Evolutionary conservation across 176 grass and related monocot genomes (phyloP).

Genomic region (Carex littledalei): DNA sequence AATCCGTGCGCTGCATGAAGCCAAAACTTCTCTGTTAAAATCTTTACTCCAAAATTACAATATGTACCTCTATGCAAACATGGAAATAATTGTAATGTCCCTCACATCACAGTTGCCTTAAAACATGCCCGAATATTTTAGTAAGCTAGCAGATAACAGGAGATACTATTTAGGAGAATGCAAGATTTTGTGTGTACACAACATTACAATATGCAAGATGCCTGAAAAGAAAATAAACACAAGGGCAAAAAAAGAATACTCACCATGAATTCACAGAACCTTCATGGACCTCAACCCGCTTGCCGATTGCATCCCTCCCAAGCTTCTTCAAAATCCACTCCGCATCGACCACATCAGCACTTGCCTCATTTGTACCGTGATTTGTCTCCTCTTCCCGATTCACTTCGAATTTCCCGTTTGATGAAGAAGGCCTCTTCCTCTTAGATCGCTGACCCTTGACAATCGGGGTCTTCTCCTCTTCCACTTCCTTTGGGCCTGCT

Average conservation of each 20-base stretch:
- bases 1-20: too few relatives aligned
- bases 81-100: neutral
- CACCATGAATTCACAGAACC: slow-evolving; percentile 61
- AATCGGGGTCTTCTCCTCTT: slow-evolving; percentile 61
- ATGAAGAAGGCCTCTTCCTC: slow-evolving; percentile 71
- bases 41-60: too few relatives aligned
- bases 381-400: slow-evolving; percentile 32
- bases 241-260: slow-evolving; percentile 9
- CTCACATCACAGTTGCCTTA: neutral
- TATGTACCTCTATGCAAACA: neutral
- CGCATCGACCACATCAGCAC: slow-evolving; percentile 56
- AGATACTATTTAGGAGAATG: neutral
- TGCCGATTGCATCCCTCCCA: slow-evolving; percentile 86
- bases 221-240: neutral
- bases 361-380: slow-evolving; percentile 42
- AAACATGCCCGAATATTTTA: neutral
- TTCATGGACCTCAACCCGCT: slow-evolving; percentile 67
- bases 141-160: neutral
- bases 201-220: neutral
- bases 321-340: slow-evolving; percentile 86
- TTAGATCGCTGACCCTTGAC: slow-evolving; percentile 97
- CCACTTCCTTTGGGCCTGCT: slow-evolving; percentile 45
- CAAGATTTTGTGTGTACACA: neutral
- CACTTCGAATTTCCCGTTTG: slow-evolving; percentile 30
- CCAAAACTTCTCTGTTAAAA: too few relatives aligned